Conservation (phyloP, 805 yeast genomes). For the Lachancea lanzarotensis region DNA sequence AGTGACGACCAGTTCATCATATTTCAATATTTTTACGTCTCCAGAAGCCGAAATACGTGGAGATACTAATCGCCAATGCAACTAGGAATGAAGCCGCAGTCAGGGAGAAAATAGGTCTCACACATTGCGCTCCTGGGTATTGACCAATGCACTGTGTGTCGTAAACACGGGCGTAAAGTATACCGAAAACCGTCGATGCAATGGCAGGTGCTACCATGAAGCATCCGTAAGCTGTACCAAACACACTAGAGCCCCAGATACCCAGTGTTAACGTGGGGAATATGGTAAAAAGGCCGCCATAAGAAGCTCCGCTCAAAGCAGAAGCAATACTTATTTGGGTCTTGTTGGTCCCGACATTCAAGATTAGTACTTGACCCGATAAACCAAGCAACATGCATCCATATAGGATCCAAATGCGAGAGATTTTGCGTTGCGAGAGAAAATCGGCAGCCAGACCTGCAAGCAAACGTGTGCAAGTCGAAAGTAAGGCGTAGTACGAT, state of each 20-base stretch:
- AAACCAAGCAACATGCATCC: conserved; percentile 32
- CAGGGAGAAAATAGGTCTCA: conserved; percentile 18
- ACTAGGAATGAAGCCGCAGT: conserved; percentile 12
- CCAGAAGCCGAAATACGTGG: conserved; percentile 4
- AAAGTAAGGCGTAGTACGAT: conserved; percentile 59
- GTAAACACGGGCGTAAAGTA: conserved; percentile 58
- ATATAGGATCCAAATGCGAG: conserved; percentile 31
- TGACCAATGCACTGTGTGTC: conserved; percentile 36
- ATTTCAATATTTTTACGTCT: conserved; percentile 4
- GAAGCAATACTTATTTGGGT: conserved; percentile 32
- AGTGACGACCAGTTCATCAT: neutral
- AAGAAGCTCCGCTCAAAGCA: conserved; percentile 56
- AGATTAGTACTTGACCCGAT: conserved; percentile 32
- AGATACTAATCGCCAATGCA: neutral
- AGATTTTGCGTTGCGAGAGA: conserved; percentile 30
- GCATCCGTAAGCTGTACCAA: conserved; percentile 91
- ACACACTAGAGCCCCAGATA: conserved; percentile 80
- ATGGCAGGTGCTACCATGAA: conserved; percentile 85
- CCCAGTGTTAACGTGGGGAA: conserved; percentile 79
- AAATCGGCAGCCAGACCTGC: conserved; percentile 68
- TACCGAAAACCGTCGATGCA: conserved; percentile 64
- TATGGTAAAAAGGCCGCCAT: conserved; percentile 81
- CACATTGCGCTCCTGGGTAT: conserved; percentile 13
- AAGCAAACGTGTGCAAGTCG: conserved; percentile 62
- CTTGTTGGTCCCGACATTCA: conserved; percentile 17